Evolutionary conservation across 2,329 filamentous ascomycete species (phyloP), one percentile per base, ranked within the genome.

Genomic region (Raffaelea arxii): DNA sequence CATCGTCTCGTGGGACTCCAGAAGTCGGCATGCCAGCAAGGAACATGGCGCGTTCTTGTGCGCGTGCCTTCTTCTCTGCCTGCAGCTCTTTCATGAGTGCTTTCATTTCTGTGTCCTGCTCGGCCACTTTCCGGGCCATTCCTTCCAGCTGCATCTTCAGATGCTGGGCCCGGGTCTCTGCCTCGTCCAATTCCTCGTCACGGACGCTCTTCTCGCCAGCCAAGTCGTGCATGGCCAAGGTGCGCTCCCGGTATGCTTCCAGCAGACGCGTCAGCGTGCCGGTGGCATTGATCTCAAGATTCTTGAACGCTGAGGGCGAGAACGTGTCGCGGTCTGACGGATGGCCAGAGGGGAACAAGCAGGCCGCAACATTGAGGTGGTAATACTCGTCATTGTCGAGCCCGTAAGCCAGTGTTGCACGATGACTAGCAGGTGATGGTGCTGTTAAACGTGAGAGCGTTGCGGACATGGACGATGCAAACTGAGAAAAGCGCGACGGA

Each of bases 81-180:
- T 65, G 66, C 35, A 73, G 56, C 46, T 74, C 70, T 41, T 68
- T 68, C 10, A 65, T 63, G 18, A 74, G 60, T 37, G 59, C 55
- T 52, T 67, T 63, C 47, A 71, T 74, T 3, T 64, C 64, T 6
- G 61, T 53, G 53, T 82, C 77, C 51, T 77, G 74, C 54, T 78
- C 72, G 3, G 67, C 64, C 1, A 73, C 72, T 53, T 70, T 69
- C 16, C 59, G 62, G 2, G 75, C 73, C 68, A 83, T 77, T 41
- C 71, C 72, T 52, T 82, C 75, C 1, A 84, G 66, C 58, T 82
- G 78, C 53, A 70, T 66, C 58, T 75, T 77, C 36, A 82, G 66
- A 54, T 77, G 70, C 19, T 67, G 62, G 6, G 71, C 67, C 3
- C 75, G 68, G 5, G 69, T 72, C 46, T 74, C 67, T 18, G 72